Conservation (phyloP, 805 yeast genomes). For the Suhomyces kilbournensis region DNA sequence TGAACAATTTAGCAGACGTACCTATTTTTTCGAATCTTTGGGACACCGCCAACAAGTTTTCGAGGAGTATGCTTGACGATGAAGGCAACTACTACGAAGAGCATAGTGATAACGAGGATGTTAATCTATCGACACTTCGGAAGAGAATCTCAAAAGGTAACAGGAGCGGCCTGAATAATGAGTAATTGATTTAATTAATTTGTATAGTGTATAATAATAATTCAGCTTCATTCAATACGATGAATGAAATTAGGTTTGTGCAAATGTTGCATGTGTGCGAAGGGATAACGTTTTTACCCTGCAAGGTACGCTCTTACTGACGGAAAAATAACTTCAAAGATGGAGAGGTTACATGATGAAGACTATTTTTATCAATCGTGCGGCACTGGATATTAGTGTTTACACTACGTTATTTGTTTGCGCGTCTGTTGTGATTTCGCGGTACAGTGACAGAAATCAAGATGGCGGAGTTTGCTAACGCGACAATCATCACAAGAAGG, state of each 20-base stretch:
- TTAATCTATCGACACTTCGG: background rate
- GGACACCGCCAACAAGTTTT: constrained; percentile 5
- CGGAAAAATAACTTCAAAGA: background rate
- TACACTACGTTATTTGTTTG: background rate
- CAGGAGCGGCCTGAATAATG: background rate
- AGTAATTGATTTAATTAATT: background rate
- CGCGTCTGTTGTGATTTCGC: background rate
- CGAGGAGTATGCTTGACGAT: constrained; percentile 2
- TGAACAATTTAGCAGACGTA: constrained; percentile 24
- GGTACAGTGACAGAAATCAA: background rate
- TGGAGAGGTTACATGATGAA: background rate
- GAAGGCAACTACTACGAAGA: background rate
- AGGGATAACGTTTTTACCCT: background rate
- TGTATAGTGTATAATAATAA: background rate
- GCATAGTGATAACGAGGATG: background rate
- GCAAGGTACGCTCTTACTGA: background rate
- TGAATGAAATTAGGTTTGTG: background rate
- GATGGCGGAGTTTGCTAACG: background rate
- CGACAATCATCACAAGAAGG: background rate
- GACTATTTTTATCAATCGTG: background rate
- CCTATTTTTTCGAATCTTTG: constrained; percentile 26
- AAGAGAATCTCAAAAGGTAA: background rate
- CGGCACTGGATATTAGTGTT: background rate
- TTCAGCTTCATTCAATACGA: background rate
- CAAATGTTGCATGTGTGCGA: background rate